Percentiles rank a stretch among this genome's conserved stretches.
Conservation (phyloP, 331 rosid species). For the Pyracantha coccinea region DNA sequence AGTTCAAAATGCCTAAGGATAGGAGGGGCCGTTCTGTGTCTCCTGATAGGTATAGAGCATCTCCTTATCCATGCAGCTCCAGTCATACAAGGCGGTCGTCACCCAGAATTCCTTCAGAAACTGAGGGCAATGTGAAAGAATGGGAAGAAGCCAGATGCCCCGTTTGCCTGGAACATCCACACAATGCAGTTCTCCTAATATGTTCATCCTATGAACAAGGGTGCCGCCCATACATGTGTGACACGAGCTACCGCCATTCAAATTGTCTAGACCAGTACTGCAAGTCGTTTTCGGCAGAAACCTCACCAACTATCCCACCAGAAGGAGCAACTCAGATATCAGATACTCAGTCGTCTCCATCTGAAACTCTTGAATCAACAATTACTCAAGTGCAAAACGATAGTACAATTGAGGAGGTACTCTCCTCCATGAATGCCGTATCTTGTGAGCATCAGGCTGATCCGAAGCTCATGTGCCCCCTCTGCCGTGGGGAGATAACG, state of each 20-base stretch:
- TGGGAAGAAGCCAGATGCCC: slow-evolving; percentile 99
- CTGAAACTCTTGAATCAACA: slow-evolving; percentile 24
- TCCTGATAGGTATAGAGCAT: slow-evolving; percentile 57
- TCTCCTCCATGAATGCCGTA: slow-evolving; percentile 34
- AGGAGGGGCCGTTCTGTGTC: slow-evolving; percentile 84
- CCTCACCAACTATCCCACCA: slow-evolving; percentile 26
- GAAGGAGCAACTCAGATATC: slow-evolving; percentile 35
- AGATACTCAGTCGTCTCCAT: slow-evolving; percentile 14
- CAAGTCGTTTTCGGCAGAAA: slow-evolving; percentile 56
- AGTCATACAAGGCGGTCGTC: slow-evolving; percentile 35
- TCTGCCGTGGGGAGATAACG: slow-evolving; percentile 84
- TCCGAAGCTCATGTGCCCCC: slow-evolving; percentile 72
- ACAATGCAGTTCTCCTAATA: slow-evolving; percentile 85
- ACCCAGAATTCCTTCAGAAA: slow-evolving; percentile 40
- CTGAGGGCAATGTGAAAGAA: slow-evolving; percentile 55
- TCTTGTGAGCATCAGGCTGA: slow-evolving; percentile 58
- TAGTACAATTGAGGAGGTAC: slow-evolving; percentile 31
- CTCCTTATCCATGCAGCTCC: slow-evolving; percentile 79
- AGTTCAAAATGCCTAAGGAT: slow-evolving; percentile 74
- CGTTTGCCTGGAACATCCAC: slow-evolving; percentile 98
- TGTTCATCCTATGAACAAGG: slow-evolving; percentile 90
- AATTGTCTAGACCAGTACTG: slow-evolving; percentile 92
- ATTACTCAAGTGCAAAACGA: slow-evolving; percentile 34
- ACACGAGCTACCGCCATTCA: slow-evolving; percentile 97
- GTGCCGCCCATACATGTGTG: slow-evolving; percentile 97